phyloP scores from a whole-genome alignment of 345 rosid genomes.

The Gossypium bickii region DNA sequence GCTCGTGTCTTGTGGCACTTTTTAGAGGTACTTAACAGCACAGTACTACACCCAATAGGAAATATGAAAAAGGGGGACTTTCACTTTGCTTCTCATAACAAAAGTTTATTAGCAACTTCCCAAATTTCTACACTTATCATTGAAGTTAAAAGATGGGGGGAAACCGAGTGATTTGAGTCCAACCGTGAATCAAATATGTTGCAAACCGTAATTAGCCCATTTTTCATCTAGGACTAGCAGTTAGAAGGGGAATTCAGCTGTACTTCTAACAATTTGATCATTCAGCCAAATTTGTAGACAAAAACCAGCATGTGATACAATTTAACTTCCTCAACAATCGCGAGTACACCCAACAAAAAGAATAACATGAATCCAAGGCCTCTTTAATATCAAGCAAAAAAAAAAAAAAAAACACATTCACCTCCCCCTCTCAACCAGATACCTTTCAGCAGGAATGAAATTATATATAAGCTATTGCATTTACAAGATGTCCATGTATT shows the following conservation, averaged over 20 bases:
- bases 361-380: neutral
- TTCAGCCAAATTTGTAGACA: neutral
- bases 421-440: neutral
- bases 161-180: neutral
- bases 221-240: neutral
- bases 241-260: neutral
- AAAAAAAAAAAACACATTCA: too few relatives aligned
- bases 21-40: too few relatives aligned
- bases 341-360: neutral
- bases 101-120: neutral
- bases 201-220: neutral
- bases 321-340: neutral
- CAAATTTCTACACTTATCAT: too few relatives aligned
- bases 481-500: neutral
- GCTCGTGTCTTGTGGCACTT: too few relatives aligned
- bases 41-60: too few relatives aligned
- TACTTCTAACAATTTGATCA: neutral
- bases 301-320: neutral
- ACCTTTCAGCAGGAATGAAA: neutral
- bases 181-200: neutral
- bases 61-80: too few relatives aligned
- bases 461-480: neutral
- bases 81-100: neutral
- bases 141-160: neutral
- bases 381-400: neutral